Conservation (phyloP, 2,329 filamentous ascomycete genomes). For the Fusarium citri region DNA sequence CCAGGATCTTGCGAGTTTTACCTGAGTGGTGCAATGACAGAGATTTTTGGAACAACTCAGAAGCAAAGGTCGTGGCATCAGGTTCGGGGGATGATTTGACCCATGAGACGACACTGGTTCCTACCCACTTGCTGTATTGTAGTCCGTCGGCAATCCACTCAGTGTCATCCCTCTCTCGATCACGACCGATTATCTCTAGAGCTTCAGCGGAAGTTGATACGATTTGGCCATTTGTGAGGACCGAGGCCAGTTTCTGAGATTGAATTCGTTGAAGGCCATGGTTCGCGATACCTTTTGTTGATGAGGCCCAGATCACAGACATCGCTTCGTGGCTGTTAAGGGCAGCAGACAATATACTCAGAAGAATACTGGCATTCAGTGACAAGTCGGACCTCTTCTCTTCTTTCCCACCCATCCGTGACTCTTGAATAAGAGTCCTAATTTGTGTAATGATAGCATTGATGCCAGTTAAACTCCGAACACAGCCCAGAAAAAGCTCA, state of each 20-base stretch:
- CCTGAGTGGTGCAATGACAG: slow-evolving; percentile 80
- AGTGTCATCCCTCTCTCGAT: slow-evolving; percentile 39
- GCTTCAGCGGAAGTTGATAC: slow-evolving; percentile 67
- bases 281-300: slow-evolving; percentile 41
- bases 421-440: slow-evolving; percentile 68
- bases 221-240: slow-evolving; percentile 63
- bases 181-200: slow-evolving; percentile 59
- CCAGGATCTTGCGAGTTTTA: slow-evolving; percentile 48
- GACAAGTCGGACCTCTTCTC: slow-evolving; percentile 55
- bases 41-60: slow-evolving; percentile 66
- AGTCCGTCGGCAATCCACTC: slow-evolving; percentile 74
- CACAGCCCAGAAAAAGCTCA: slow-evolving; percentile 68
- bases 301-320: slow-evolving; percentile 53
- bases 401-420: slow-evolving; percentile 54
- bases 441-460: slow-evolving; percentile 81
- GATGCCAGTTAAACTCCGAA: slow-evolving; percentile 80
- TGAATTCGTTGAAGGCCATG: slow-evolving; percentile 48
- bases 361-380: slow-evolving; percentile 57
- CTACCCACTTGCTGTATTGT: slow-evolving; percentile 78
- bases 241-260: slow-evolving; percentile 54
- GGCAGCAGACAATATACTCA: slow-evolving; percentile 59
- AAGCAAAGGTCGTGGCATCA: slow-evolving; percentile 56
- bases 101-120: slow-evolving; percentile 68
- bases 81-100: slow-evolving; percentile 48
- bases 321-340: slow-evolving; percentile 55